These are phyloP conservation scores for Cyclocybe aegerita DNA, from an alignment of 768 basidiomycete species.

Conservation along the genomic window DNA sequence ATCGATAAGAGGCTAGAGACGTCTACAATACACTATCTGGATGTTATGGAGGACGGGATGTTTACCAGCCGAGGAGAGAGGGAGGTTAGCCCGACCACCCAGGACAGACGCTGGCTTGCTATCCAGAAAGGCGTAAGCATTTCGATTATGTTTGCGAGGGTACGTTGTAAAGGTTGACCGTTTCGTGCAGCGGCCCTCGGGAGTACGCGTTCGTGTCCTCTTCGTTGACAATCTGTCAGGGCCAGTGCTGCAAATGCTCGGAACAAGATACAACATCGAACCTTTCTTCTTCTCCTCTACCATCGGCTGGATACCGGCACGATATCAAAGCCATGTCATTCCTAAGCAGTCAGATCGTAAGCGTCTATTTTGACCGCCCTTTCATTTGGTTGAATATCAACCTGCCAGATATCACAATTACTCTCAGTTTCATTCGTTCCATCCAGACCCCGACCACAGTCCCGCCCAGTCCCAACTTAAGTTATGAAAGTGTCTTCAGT, in stretches of 20 bases:
- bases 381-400: not conserved
- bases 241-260: conserved; percentile 54
- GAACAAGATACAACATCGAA: conserved; percentile 53
- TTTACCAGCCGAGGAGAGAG: conserved; percentile 24
- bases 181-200: conserved; percentile 15
- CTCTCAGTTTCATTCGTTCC: conserved; percentile 50
- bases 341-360: conserved; percentile 37
- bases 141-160: not conserved
- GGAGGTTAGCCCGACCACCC: conserved; percentile 18
- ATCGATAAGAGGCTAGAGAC: conserved; percentile 17
- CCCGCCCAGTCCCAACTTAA: conserved; percentile 19
- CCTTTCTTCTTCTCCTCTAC: conserved; percentile 68
- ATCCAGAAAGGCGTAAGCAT: conserved; percentile 15
- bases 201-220: conserved; percentile 44
- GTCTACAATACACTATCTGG: conserved; percentile 37
- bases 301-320: conserved; percentile 58
- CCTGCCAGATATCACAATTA: conserved; percentile 54
- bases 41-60: conserved; percentile 35
- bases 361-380: conserved; percentile 12
- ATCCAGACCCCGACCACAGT: conserved; percentile 28
- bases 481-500: conserved; percentile 13
- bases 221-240: conserved; percentile 52
- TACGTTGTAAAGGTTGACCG: not conserved
- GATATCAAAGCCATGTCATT: conserved; percentile 47
- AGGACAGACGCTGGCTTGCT: conserved; percentile 33